Percentiles rank a stretch among this genome's conserved stretches.
phyloP scores from a whole-genome alignment of 352 stramenopile genomes.

The Globisporangium heterothallicum region DNA sequence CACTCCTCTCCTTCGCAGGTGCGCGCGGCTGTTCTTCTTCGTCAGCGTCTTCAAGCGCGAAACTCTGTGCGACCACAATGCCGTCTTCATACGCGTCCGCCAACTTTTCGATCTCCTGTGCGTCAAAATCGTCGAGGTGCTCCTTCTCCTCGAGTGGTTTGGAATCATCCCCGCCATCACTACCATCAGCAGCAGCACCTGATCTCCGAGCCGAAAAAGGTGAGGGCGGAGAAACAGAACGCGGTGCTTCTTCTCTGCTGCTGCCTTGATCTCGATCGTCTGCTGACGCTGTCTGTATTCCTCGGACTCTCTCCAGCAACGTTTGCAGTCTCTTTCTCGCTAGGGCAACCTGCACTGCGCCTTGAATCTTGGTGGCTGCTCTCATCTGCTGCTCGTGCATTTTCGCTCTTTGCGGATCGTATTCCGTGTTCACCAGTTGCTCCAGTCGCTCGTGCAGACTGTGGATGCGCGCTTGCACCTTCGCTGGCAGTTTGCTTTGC shows the following conservation, averaged over 20 bases:
- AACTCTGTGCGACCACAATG: constrained; percentile 1
- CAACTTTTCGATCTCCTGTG: constrained; percentile 41
- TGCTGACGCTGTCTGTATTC: background rate
- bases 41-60: background rate
- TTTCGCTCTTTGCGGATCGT: constrained; percentile 26
- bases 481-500: constrained; percentile 21
- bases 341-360: constrained; percentile 30
- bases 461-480: constrained; percentile 37
- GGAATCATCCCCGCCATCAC: background rate
- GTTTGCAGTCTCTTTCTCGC: constrained; percentile 41
- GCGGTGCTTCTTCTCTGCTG: background rate
- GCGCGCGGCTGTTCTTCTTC: constrained; percentile 6
- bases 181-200: too few relatives aligned
- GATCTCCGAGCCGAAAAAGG: background rate
- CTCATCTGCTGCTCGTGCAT: constrained; percentile 14
- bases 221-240: background rate
- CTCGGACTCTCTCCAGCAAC: constrained; percentile 18
- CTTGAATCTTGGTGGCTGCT: constrained; percentile 40
- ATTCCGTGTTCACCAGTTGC: constrained; percentile 29
- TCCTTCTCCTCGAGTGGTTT: constrained; percentile 2
- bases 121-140: constrained; percentile 28
- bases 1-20: background rate
- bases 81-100: constrained; percentile 59
- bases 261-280: background rate
- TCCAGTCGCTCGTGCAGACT: constrained; percentile 30